Percentiles rank a stretch among this genome's conserved stretches.
Evolutionary conservation across 257 asterid genomes (phyloP).

Genomic region (Lycium ferocissimum): DNA sequence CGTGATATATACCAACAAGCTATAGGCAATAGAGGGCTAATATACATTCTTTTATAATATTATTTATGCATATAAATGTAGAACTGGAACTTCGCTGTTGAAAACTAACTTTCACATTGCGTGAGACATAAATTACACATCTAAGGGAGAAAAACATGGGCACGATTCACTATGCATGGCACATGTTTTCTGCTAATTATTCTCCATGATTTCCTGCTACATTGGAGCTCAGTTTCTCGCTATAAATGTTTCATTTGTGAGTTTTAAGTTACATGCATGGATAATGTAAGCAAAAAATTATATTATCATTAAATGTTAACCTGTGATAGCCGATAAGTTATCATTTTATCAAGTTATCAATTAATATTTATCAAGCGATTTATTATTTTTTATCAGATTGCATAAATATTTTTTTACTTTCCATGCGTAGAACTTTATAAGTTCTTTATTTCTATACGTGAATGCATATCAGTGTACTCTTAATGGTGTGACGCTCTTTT

Average conservation of each 20-base stretch:
- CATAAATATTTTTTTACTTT: too few species aligned
- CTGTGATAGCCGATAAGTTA: too few species aligned
- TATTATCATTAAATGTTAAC: too few species aligned
- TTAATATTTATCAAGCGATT: too few species aligned
- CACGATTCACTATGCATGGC: constrained; percentile 4
- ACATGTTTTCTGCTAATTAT: neutral
- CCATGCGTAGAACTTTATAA: too few species aligned
- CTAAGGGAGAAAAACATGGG: constrained; percentile 8
- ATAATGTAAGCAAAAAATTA: too few species aligned
- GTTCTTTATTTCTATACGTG: too few species aligned
- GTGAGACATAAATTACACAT: neutral
- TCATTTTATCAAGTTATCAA: too few species aligned
- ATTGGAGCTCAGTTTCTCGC: neutral
- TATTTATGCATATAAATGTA: neutral
- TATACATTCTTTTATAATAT: neutral
- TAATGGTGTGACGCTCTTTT: too few species aligned
- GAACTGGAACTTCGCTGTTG: constrained; percentile 22
- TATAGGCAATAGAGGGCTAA: neutral
- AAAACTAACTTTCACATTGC: neutral
- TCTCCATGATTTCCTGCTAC: neutral
- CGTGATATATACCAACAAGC: neutral
- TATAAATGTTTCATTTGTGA: neutral
- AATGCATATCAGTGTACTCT: too few species aligned
- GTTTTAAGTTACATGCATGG: too few species aligned
- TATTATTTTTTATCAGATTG: too few species aligned